A percentile compares a stretch with the other conserved stretches of the same genome.
These are phyloP conservation scores for Thamnidium elegans DNA, from an alignment of 192 early-diverging fungal genomes.

Conservation along the genomic window DNA sequence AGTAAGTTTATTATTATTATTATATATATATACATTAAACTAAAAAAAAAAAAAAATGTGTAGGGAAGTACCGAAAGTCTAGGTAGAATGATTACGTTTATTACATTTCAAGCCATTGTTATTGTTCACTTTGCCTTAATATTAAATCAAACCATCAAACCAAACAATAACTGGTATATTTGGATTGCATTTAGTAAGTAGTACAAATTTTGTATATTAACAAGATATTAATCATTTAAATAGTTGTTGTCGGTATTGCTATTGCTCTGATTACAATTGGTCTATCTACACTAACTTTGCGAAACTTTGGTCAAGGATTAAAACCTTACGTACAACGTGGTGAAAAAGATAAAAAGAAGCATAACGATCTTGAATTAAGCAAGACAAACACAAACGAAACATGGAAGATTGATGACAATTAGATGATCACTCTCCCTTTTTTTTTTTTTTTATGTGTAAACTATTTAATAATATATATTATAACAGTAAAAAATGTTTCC, in stretches of 20 bases:
- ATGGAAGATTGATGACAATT: constrained; percentile 34
- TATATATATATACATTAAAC: neutral
- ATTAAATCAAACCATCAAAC: constrained; percentile 22
- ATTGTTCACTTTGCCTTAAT: constrained; percentile 35
- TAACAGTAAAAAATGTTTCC: too few relatives aligned
- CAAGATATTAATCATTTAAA: neutral
- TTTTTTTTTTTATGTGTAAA: neutral
- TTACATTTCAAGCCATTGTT: constrained; percentile 33
- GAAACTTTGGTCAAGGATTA: constrained; percentile 34
- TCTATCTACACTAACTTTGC: constrained; percentile 28
- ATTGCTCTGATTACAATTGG: constrained; percentile 21
- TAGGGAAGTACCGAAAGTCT: constrained; percentile 34
- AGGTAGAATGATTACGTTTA: constrained; percentile 31
- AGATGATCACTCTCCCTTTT: neutral
- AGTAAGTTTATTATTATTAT: constrained; percentile 15
- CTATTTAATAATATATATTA: neutral
- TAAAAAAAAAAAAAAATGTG: too few relatives aligned
- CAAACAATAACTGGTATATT: constrained; percentile 34
- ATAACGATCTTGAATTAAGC: constrained; percentile 20
- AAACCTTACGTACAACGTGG: constrained; percentile 37
- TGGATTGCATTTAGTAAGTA: constrained; percentile 39
- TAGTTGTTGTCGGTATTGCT: constrained; percentile 24
- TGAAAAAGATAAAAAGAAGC: constrained; percentile 11
- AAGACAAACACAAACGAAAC: constrained; percentile 19
- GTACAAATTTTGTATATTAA: neutral